Conservation (phyloP, 306 rosid species). For the Medicago truncatula region MtrunA17r5.0-ANR NC_053045.1:37196001-37196500, state of each 20-base stretch:
- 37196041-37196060: conserved; percentile 79
- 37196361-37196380: conserved; percentile 82
- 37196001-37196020: background rate
- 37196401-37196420: conserved; percentile 90
- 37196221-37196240: conserved; percentile 65
- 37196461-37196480: conserved; percentile 86
- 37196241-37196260: conserved; percentile 86
- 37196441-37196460: conserved; percentile 94
- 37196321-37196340: conserved; percentile 95
- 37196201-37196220: background rate
- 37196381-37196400: conserved; percentile 94
- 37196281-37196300: conserved; percentile 87
- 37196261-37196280: conserved; percentile 88
- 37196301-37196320: conserved; percentile 98
- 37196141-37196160: conserved; percentile 80
- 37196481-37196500: conserved; percentile 97
- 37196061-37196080: conserved; percentile 84
- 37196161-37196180: conserved; percentile 30
- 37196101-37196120: conserved; percentile 76
- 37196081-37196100: conserved; percentile 78
- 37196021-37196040: conserved; percentile 7
- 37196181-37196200: background rate
- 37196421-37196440: conserved; percentile 73
- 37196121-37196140: conserved; percentile 81
- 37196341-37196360: conserved; percentile 95